Evolutionary conservation across 129 eudicot genomes (phyloP), one percentile per base, ranked within the genome.

Genomic region (Escallonia rubra): DNA sequence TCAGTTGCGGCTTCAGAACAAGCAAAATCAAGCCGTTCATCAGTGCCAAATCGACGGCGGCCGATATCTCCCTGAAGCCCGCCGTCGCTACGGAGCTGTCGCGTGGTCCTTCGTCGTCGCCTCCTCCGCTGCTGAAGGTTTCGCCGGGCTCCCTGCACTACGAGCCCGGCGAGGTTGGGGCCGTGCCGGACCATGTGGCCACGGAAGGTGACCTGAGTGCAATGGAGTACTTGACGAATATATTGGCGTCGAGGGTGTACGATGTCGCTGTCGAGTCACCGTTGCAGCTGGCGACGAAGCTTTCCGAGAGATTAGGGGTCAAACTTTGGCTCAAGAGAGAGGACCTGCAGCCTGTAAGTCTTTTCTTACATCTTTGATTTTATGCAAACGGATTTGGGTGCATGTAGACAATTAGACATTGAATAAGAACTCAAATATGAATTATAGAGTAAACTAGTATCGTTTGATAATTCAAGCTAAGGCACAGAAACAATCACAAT

Each of bases 251-350:
- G 0, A 70, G 79, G 53, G 86, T 81, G 49, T 85, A 85, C 38
- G 90, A 85, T 54, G 86, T 85, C 0, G 90, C 90, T 0, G 68
- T 81, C 13, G 92, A 90, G 63, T 78, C 97, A 60, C 96, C 95
- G 4, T 72, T 90, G 65, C 84, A 90, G 52, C 83, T 71, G 38
- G 97, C 97, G 6, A 62, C 85, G 0, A 87, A 87, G 90, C 84
- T 90, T 2, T 87, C 96, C 0, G 79, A 72, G 54, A 74, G 90
- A 73, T 67, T 83, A 57, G 97, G 90, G 11, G 87, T 75, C 7
- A 78, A 87, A 69, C 46, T 90, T 41, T 90, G 94, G 95, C 96
- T 90, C 66, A 90, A 90, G 63, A 59, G 96, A 58, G 96, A 89
- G 74, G 97, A 90, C 73, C 81, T 90, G 10, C 96, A 91, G 76